Conservation (phyloP, 2,329 filamentous ascomycete species). For the Aspergillus sp. region DNA sequence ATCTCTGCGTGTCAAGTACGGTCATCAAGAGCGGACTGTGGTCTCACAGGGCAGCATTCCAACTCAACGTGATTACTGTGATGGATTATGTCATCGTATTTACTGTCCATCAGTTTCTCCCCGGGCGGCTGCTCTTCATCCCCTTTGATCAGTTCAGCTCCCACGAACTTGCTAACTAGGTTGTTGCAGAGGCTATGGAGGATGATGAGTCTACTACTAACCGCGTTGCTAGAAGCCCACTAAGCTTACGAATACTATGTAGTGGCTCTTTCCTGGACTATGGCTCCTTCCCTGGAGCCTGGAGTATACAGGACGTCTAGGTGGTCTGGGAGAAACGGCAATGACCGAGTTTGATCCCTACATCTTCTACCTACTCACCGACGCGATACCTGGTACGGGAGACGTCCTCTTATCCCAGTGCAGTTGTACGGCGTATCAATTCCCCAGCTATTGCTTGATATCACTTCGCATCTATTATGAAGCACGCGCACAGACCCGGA, state of each 20-base stretch:
- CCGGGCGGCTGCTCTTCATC: background rate
- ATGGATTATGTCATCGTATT: slow-evolving; percentile 9
- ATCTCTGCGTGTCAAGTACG: background rate
- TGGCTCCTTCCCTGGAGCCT: slow-evolving; percentile 4
- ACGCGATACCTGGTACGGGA: background rate
- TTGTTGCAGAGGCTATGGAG: background rate
- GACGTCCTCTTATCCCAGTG: slow-evolving; percentile 1
- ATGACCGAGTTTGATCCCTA: background rate
- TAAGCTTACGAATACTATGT: background rate
- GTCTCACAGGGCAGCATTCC: background rate
- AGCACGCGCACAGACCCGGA: background rate
- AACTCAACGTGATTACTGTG: background rate
- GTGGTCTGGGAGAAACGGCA: background rate
- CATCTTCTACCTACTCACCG: background rate
- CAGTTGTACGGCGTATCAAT: background rate
- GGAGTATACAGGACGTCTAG: background rate
- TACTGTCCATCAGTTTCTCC: background rate
- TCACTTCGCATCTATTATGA: slow-evolving; percentile 16
- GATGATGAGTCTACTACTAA: background rate
- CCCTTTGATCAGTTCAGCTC: background rate
- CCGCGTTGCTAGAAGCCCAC: background rate
- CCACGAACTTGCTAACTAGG: background rate
- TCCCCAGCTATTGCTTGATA: slow-evolving; percentile 9
- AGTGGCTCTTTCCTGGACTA: slow-evolving; percentile 1
- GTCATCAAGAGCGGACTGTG: background rate